A percentile compares a stretch with the other conserved stretches of the same genome.
Evolutionary conservation across 139 green algal genomes (phyloP).

Genomic region (Chlorella sp.): DNA sequence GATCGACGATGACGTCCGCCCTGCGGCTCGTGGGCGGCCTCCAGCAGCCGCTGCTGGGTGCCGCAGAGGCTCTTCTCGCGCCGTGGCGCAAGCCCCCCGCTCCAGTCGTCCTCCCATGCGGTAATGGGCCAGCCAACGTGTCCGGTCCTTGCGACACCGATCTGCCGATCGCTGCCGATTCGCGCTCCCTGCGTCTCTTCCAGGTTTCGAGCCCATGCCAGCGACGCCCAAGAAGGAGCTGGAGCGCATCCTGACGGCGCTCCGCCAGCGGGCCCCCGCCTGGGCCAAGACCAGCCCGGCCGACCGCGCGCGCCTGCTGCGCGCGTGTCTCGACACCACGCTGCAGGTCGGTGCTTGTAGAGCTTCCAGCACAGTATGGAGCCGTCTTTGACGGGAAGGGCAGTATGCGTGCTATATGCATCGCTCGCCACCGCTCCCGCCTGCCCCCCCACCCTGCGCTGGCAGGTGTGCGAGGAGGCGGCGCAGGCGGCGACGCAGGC

Average conservation of each 20-base stretch:
- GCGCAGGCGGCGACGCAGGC: constrained; percentile 25
- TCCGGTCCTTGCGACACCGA: too few relatives aligned
- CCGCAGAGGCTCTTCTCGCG: too few relatives aligned
- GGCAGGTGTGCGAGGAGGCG: constrained; percentile 39
- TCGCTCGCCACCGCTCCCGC: too few relatives aligned
- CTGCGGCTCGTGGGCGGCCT: background rate
- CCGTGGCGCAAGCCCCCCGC: too few relatives aligned
- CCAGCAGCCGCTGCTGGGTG: constrained; percentile 21
- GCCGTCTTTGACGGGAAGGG: background rate
- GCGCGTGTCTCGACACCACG: constrained; percentile 43
- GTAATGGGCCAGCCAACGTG: too few relatives aligned
- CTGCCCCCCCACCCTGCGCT: too few relatives aligned
- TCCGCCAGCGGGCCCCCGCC: constrained; percentile 42
- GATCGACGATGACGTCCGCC: too few relatives aligned
- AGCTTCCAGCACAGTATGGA: background rate
- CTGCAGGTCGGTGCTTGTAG: constrained; percentile 28
- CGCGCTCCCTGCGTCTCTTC: too few relatives aligned
- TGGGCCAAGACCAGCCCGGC: constrained; percentile 37
- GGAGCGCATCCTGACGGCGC: constrained; percentile 20
- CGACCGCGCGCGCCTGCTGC: constrained; percentile 51
- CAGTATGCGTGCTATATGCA: too few relatives aligned
- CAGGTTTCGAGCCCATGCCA: constrained; percentile 34
- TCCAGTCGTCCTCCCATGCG: too few relatives aligned
- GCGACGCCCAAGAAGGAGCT: constrained; percentile 36
- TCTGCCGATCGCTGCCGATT: background rate